Evolutionary conservation across 352 stramenopile genomes (phyloP).

Genomic region (Globisporangium recalcitrans): DNA sequence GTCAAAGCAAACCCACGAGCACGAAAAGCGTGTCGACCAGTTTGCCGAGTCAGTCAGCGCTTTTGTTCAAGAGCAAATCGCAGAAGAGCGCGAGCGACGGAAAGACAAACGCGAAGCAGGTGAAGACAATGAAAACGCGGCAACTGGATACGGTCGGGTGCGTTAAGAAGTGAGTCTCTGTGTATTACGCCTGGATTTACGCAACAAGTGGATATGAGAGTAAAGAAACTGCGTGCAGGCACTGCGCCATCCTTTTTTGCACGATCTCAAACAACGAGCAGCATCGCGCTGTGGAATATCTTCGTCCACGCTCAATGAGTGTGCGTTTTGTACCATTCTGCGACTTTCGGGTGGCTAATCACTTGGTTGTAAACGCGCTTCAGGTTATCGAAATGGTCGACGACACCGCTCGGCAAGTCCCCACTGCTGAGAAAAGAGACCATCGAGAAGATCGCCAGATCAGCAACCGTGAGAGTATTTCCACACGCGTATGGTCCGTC

Average conservation of each 20-base stretch:
- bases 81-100: conserved; percentile 32
- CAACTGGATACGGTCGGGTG: neutral
- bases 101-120: conserved; percentile 16
- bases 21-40: conserved; percentile 52
- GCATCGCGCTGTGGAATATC: too few relatives aligned
- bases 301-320: neutral
- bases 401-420: conserved; percentile 23
- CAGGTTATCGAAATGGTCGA: conserved; percentile 29
- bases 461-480: conserved; percentile 34
- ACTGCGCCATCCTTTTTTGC: too few relatives aligned
- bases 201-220: neutral
- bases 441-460: conserved; percentile 45
- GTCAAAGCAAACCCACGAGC: conserved; percentile 36
- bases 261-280: neutral
- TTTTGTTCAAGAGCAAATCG: conserved; percentile 60
- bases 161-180: neutral
- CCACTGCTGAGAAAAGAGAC: conserved; percentile 34
- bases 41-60: conserved; percentile 42
- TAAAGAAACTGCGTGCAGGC: neutral
- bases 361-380: conserved; percentile 29
- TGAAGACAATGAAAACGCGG: neutral
- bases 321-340: conserved; percentile 34
- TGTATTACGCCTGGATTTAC: too few relatives aligned
- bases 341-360: conserved; percentile 32
- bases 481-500: conserved; percentile 24